phyloP scores from a whole-genome alignment of 192 early-diverging fungal genomes.

The Umbelopsis ramanniana region DNA sequence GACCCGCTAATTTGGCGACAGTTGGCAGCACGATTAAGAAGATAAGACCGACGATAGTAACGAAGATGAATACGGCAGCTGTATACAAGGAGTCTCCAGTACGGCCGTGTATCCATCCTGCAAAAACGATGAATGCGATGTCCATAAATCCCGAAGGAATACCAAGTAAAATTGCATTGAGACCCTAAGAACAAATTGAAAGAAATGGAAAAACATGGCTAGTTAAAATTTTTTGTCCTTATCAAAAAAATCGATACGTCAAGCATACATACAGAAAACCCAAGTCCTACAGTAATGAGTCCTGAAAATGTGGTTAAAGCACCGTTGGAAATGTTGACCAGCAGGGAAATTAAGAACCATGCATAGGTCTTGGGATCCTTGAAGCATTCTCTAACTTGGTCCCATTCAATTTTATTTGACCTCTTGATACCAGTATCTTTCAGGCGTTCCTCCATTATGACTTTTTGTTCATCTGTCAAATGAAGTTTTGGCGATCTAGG shows the following conservation, averaged over 20 bases:
- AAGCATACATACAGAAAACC: constrained; percentile 30
- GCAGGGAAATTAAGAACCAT: not conserved
- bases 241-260: not conserved
- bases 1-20: constrained; percentile 19
- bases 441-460: constrained; percentile 31
- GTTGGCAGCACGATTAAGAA: constrained; percentile 28
- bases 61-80: not conserved
- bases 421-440: constrained; percentile 29
- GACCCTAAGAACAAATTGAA: constrained; percentile 14
- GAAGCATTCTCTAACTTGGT: constrained; percentile 34
- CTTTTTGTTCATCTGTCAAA: constrained; percentile 32
- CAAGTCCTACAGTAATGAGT: constrained; percentile 22
- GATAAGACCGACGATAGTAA: constrained; percentile 26
- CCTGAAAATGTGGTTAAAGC: constrained; percentile 31
- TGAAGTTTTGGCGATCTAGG: constrained; percentile 14
- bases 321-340: constrained; percentile 34
- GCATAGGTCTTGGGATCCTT: constrained; percentile 33
- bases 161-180: constrained; percentile 30
- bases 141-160: constrained; percentile 15
- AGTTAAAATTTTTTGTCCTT: not conserved
- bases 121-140: not conserved
- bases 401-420: constrained; percentile 11
- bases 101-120: not conserved
- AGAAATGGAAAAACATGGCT: not conserved
- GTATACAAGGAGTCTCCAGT: constrained; percentile 30